Percentiles rank a stretch among this genome's conserved stretches.
Conservation (phyloP, 75 land plant genomes). For the Cunninghamia lanceolata region DNA sequence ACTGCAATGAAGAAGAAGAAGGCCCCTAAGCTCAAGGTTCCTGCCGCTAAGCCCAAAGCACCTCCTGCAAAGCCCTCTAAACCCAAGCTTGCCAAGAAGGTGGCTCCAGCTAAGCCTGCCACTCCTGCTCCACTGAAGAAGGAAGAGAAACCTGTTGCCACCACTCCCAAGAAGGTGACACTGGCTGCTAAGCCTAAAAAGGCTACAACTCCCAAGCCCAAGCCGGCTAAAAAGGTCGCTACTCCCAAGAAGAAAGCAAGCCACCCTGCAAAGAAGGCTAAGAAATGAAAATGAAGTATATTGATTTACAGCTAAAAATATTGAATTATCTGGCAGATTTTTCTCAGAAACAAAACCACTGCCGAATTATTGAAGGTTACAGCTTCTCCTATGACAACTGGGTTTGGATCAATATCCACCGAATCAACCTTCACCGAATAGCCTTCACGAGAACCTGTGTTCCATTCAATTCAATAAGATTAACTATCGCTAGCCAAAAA, state of each 20-base stretch:
- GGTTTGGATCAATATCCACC: too few relatives aligned
- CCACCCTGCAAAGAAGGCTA: neutral
- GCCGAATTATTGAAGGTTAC: too few relatives aligned
- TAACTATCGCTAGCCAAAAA: too few relatives aligned
- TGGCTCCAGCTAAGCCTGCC: neutral
- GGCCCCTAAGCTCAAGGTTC: constrained; percentile 16
- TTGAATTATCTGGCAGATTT: too few relatives aligned
- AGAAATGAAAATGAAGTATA: neutral
- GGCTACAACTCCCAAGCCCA: neutral
- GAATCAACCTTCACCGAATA: too few relatives aligned
- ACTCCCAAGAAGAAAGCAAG: neutral
- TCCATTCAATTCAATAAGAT: too few relatives aligned
- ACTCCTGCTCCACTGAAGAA: neutral
- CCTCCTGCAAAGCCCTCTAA: constrained; percentile 16
- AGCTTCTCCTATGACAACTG: too few relatives aligned
- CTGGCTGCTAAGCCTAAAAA: constrained; percentile 12
- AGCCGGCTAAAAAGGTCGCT: neutral
- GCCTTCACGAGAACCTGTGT: too few relatives aligned
- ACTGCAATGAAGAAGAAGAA: constrained; percentile 11
- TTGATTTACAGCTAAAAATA: too few relatives aligned
- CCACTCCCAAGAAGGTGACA: constrained; percentile 16
- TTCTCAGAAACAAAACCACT: too few relatives aligned
- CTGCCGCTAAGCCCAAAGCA: constrained; percentile 16
- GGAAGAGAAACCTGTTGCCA: neutral
- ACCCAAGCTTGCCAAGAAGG: constrained; percentile 11